These are phyloP conservation scores for Diutina pseudorugosa DNA, from an alignment of 1,139 yeast genomes.

Conservation along the genomic window DNA sequence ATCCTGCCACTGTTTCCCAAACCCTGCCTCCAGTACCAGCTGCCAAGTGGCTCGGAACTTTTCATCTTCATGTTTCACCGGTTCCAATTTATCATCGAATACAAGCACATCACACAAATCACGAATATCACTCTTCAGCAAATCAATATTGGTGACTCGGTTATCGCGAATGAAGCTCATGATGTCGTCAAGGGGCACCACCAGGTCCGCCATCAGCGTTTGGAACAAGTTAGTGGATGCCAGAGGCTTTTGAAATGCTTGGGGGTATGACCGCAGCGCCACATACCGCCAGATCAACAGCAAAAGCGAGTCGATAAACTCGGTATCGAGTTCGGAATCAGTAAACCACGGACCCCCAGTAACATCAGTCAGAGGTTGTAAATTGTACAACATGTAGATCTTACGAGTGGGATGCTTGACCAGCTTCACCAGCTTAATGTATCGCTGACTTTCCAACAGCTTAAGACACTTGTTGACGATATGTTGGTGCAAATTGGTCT, in stretches of 20 bases:
- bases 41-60: conserved; percentile 49
- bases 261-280: conserved; percentile 65
- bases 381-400: conserved; percentile 85
- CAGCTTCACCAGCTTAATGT: conserved; percentile 80
- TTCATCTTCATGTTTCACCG: conserved; percentile 33
- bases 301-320: conserved; percentile 74
- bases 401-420: conserved; percentile 96
- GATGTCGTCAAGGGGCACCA: conserved; percentile 61
- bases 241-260: conserved; percentile 38
- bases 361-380: conserved; percentile 89
- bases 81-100: conserved; percentile 77
- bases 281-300: conserved; percentile 84
- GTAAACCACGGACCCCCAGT: conserved; percentile 99
- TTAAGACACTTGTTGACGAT: conserved; percentile 81
- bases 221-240: conserved; percentile 34
- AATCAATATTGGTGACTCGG: conserved; percentile 73
- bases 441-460: conserved; percentile 68
- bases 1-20: conserved; percentile 25
- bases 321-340: conserved; percentile 88
- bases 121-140: conserved; percentile 62
- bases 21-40: conserved; percentile 51
- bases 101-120: conserved; percentile 80
- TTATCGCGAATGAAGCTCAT: conserved; percentile 63
- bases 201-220: conserved; percentile 23
- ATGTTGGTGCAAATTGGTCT: conserved; percentile 87